Evolutionary conservation across 2,329 filamentous ascomycete genomes (phyloP).

Genomic region (Phyllosticta capitalensis): DNA sequence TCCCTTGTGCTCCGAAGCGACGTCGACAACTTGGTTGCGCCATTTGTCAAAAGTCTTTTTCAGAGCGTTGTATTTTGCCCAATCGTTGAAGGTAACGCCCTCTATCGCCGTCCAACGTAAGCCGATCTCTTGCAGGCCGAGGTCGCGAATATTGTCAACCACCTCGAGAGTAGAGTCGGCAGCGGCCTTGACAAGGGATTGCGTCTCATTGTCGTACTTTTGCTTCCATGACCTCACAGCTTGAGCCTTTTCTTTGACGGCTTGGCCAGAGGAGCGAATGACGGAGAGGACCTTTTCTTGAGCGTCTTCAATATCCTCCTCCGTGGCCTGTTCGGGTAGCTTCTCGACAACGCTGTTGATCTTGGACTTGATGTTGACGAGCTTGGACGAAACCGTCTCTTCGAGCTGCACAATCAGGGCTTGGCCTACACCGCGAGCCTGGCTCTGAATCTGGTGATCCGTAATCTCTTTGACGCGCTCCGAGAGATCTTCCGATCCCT

Average conservation of each 20-base stretch:
- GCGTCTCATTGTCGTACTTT: constrained; percentile 59
- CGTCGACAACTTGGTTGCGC: constrained; percentile 69
- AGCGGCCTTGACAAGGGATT: constrained; percentile 58
- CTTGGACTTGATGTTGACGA: constrained; percentile 55
- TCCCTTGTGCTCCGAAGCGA: constrained; percentile 64
- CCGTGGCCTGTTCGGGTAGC: constrained; percentile 50
- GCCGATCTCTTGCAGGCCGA: constrained; percentile 83
- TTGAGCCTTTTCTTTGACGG: constrained; percentile 69
- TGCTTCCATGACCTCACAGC: constrained; percentile 68
- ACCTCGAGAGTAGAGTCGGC: constrained; percentile 75
- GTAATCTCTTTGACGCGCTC: constrained; percentile 62
- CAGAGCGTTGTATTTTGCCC: constrained; percentile 86
- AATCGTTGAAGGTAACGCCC: constrained; percentile 92
- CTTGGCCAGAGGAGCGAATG: constrained; percentile 59
- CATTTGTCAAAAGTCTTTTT: constrained; percentile 76
- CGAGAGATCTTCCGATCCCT: constrained; percentile 62
- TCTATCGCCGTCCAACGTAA: constrained; percentile 95
- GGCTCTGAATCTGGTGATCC: constrained; percentile 55
- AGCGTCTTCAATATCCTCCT: constrained; percentile 42
- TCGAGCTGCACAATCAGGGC: constrained; percentile 60
- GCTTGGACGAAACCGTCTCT: constrained; percentile 53
- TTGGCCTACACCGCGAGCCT: constrained; percentile 57
- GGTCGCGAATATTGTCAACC: constrained; percentile 69
- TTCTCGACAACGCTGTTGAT: constrained; percentile 48
- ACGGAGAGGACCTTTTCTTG: constrained; percentile 43